Evolutionary conservation across 345 rosid species (phyloP), one percentile per base, ranked within the genome.

Genomic region (Noccaea bulbosa): DNA sequence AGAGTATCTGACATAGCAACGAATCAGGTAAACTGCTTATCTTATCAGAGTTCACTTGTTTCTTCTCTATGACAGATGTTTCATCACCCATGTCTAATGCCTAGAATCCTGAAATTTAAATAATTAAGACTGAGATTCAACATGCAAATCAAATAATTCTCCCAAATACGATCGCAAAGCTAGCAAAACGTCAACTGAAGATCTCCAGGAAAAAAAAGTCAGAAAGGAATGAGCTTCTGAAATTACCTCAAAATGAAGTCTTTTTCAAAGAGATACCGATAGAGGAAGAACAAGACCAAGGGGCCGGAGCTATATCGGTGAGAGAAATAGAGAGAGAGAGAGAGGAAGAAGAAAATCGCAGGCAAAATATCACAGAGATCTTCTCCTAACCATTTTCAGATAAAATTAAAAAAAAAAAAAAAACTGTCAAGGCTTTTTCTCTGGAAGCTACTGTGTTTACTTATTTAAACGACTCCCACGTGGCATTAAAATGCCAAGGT

Each of bases 1-100:
- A 54, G 45, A 75, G 64, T 5, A 75, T 75, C 17, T 46, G 63
- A 53, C 70, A 69, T 47, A 75, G 5, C 69, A 75, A 61, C 0
- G 65, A 35, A 68, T 75, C 74, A 34, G 74, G 73, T 35, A 74
- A 38, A 39, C 68, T 27, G 43, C 74, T 75, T 53, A 69, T 27
- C 35, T 17, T 62, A 2, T 68, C 58, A 5, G 17, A 41, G 20
- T 62, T 44, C 27, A 11, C 53, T 27, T 53, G 78, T 27, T 27
- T 27, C 12, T 74, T 50, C 67, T 58, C 54, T 43, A 51, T 74
- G 22, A 7, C 24, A 51, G 34, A 40, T 38, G 53, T 16, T 41
- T 33, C 46, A 47, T 2, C 44, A 56, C 2, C 66, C 77, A 73
- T 65, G 45, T 41, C 52, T 24, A 12, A 14, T 22, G 35, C 34